These are phyloP conservation scores for Glarea lozoyensis DNA, from an alignment of 495 filamentous ascomycete genomes.

Conservation along the genomic window DNA sequence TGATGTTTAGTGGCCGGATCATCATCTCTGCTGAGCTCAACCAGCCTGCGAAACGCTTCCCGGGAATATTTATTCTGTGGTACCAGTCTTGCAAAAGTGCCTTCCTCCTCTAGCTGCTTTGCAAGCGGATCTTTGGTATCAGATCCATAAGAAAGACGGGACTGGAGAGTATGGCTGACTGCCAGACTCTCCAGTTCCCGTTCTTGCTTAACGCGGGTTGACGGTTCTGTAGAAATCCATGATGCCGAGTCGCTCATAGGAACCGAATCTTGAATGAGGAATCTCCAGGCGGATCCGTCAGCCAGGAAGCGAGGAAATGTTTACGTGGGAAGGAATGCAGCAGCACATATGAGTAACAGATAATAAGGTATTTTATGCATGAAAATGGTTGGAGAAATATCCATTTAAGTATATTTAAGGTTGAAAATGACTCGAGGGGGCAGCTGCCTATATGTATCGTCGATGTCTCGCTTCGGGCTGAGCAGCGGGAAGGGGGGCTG, in stretches of 20 bases:
- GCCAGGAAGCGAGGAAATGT: too few species aligned
- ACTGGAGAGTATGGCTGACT: neutral
- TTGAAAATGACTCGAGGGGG: too few species aligned
- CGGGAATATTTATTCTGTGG: neutral
- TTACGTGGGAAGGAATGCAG: too few species aligned
- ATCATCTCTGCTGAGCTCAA: neutral
- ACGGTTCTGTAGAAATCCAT: slow-evolving; percentile 3
- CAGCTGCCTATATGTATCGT: too few species aligned
- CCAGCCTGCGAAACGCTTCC: slow-evolving; percentile 1
- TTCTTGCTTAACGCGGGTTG: neutral
- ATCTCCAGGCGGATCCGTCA: too few species aligned
- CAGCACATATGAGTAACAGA: too few species aligned
- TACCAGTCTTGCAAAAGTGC: neutral
- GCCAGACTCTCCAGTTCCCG: neutral
- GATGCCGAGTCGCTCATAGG: neutral
- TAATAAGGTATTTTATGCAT: too few species aligned
- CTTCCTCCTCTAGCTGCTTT: slow-evolving; percentile 1
- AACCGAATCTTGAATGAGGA: neutral
- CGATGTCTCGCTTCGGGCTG: too few species aligned
- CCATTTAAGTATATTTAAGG: too few species aligned
- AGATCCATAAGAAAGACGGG: neutral
- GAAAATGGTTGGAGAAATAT: too few species aligned
- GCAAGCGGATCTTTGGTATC: neutral
- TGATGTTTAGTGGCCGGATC: neutral
- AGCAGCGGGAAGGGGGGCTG: too few species aligned